Conservation (phyloP, 352 stramenopile species). For the Pythium scleroteichum region DNA sequence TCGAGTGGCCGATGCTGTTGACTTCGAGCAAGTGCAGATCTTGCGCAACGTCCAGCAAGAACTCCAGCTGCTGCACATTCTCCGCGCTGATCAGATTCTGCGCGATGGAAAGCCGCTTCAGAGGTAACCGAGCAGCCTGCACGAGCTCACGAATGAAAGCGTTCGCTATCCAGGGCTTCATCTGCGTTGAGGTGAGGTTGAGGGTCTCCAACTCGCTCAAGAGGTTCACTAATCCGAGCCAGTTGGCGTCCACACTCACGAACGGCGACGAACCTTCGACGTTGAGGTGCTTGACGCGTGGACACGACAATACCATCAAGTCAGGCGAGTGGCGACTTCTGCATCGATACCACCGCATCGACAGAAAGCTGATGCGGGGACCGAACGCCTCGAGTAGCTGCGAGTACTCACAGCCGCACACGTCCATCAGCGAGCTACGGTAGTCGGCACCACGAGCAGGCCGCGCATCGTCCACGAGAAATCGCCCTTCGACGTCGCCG, state of each 20-base stretch:
- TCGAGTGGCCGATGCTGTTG: constrained; percentile 13
- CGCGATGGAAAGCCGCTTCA: constrained; percentile 13
- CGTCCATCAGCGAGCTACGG: not conserved
- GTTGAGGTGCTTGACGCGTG: not conserved
- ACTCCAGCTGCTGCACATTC: constrained; percentile 4
- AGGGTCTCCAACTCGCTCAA: constrained; percentile 2
- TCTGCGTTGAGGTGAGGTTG: constrained; percentile 2
- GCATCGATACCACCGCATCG: constrained; percentile 15
- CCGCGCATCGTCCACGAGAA: not conserved
- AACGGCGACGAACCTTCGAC: constrained; percentile 9
- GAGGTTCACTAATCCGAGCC: not conserved
- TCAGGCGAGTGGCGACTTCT: not conserved
- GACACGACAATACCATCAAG: not conserved
- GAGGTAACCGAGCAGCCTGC: not conserved
- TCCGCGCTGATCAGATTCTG: constrained; percentile 6
- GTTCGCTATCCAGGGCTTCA: not conserved
- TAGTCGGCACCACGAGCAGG: not conserved
- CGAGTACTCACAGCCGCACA: constrained; percentile 5
- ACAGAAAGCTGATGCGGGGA: not conserved
- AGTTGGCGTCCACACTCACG: not conserved
- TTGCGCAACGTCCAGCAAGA: constrained; percentile 3
- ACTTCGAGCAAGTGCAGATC: constrained; percentile 13
- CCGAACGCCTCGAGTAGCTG: constrained; percentile 4
- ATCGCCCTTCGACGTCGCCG: constrained; percentile 6
- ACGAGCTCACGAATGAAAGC: constrained; percentile 4